Evolutionary conservation across 768 basidiomycete species (phyloP), one percentile per base, ranked within the genome.

Genomic region (Artomyces pyxidatus): DNA sequence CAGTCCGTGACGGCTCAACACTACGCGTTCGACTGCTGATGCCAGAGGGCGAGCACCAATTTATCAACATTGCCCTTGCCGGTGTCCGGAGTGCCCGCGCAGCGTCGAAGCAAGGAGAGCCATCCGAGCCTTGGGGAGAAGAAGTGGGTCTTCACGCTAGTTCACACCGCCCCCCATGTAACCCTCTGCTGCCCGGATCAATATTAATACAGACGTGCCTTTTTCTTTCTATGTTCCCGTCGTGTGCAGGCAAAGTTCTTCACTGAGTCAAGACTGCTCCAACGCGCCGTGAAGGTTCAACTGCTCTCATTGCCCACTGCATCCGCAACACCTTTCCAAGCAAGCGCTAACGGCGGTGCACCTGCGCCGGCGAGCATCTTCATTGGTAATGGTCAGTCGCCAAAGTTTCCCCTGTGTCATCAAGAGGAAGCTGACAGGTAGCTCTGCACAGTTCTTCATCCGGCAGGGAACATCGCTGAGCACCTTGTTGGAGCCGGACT

Each of bases 381-480:
- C 68, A 96, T 99, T 61, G 95, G 93, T 50, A 82, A 79, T 49
- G 84, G 86, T 79, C 29, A 47, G 77, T 66, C 22, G 11, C 7
- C 41, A 6, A 41, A 12, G 19, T 23, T 12, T 27, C 35, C 14
- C 25, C 29, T 37, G 42, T 4, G 12, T 14, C 30, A 9, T 40
- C 19, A 26, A 16, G 23, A 12, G 21, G 25, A 17, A 30, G 22
- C 29, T 37, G 8, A 51, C 37, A 50, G 37, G 45, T 19, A 7
- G 22, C 4, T 42, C 19, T 42, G 16, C 41, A 2, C 39, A 88
- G 86, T 90, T 11, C 68, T 88, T 37, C 95, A 98, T 63, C 93
- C 95, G 8, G 88, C 84, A 16, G 95, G 95, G 27, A 96, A 96
- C 66, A 85, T 99, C 22, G 93, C 92, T 11, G 90, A 95, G 58